Base-by-base conservation (phyloP, 1,139 yeast genomes). In the Kodamaea alishanica region DNA sequence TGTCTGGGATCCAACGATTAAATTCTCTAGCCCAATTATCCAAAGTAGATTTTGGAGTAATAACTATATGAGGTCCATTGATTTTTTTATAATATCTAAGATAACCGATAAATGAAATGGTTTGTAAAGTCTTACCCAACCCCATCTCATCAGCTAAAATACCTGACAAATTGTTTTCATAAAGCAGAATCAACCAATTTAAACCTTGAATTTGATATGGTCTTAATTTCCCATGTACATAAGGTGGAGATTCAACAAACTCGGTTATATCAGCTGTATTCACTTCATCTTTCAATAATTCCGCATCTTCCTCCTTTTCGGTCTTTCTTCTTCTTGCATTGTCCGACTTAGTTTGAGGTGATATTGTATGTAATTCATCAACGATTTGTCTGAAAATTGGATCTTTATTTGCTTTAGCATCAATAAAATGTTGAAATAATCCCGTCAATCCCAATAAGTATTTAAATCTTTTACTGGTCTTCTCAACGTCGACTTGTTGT, bases 91-190 rank as follows among this genome's bases (percentile, higher is more conserved):
- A 62, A 53, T 78, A 82, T 45, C 92, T 69, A 36, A 84, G 63
- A 52, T 81, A 84, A 1, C 92, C 92, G 39, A 84, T 63, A 50
- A 84, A 84, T 5, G 97, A 80, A 44, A 92, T 88, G 0, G 97
- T 88, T 60, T 92, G 98, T 44, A 92, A 70, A 1, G 98, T 92
- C 59, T 92, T 92, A 44, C 98, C 98, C 42, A 92, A 73, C 1
- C 98, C 98, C 98, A 92, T 92, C 62, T 92, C 98, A 63, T 92
- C 98, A 7, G 98, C 98, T 43, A 92, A 72, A 35, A 92, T 90
- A 35, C 97, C 97, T 1, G 94, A 81, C 40, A 90, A 73, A 52
- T 84, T 81, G 63, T 90, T 88, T 50, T 86, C 94, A 55, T 84
- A 83, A 41, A 90, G 66, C 1, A 89, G 78, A 20, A 89, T 79